Evolutionary conservation across 352 stramenopile species (phyloP), one percentile per base, ranked within the genome.

Genomic region (Globisporangium nagaii): DNA sequence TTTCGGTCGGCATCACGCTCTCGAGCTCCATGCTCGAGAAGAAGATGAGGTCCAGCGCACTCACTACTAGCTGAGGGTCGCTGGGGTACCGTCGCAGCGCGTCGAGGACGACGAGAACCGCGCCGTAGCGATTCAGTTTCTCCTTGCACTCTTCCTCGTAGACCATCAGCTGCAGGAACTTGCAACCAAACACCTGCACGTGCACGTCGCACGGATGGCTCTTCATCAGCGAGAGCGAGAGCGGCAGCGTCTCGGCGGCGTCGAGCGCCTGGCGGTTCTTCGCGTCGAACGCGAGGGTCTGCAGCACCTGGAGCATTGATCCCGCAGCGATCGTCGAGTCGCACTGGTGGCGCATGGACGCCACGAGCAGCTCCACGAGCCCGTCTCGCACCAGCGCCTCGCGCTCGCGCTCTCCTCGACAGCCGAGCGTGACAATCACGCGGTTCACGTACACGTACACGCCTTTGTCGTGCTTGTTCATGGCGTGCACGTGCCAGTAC

Each of bases 121-220:
- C 73, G 1, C 65, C 40, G 11, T 61, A 35, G 3, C 62, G 43
- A n/a, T 63, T 28, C n/a, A 90, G 74, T 2, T 56, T 54, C 12
- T 74, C 55, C 52, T 81, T 90, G 25, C 66, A 65, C 10, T 69
- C 56, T 13, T 88, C 71, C 40, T 90, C 81, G 25, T 83, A 74
- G 7, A 65, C 63, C 71, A 92, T 84, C 32, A 75, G 68, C 59
- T 85, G 79, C 2, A 92, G 61, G 28, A 92, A 85, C 42, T 84
- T 81, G 56, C 75, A 88, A 6, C 73, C 70, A 45, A 61, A 68
- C 1, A 80, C 39, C 43, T 88, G 77, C 5, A 88, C 60, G 0
- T 53, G 40, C 17, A 70, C 51, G 5, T 75, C 65, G 0, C 20
- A 59, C 0, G 43, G 25, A 9, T 83, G 67, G 0, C 37, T 52